Evolutionary conservation across 2,329 filamentous ascomycete species (phyloP), one percentile per base, ranked within the genome.

Genomic region (Alternaria longipes): DNA sequence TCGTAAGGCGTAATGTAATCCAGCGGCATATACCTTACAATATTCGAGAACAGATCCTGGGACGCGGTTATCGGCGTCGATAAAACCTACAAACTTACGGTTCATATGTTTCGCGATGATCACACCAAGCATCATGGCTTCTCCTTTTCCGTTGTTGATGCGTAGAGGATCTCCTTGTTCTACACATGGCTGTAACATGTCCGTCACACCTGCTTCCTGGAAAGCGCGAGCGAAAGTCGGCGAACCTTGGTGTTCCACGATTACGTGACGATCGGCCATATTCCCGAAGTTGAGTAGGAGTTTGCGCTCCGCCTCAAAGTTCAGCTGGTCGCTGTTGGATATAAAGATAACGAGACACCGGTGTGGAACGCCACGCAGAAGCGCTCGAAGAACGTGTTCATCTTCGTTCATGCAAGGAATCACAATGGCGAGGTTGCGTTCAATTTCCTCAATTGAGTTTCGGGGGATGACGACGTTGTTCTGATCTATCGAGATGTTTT

Each of bases 331-430:
- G 53, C 64, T 66, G 36, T 68, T 68, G 11, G 66, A 68, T 14
- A 68, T 54, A 14, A 66, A 44, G 22, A 68, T 59, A 53, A 62
- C 59, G 4, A 60, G 40, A 42, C 62, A 68, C 14, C 63, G 28
- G 32, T 65, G 62, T 12, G 66, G 66, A 9, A 68, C 46, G n/a
- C 66, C 66, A 11, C 50, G 53, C 6, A 68, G 52, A n/a, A 68
- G 62, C 18, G 59, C 64, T 12, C 65, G 52, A 22, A 68, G 56
- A 16, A 65, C 59, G 6, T n/a, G 30, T 14, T 44, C 46, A 2
- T 65, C 62, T 51, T 68, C 64, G 36, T 68, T 57, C 62, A 66
- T 68, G 36, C 64, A 65, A 9, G 66, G 62, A 24, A 68, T 36
- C 5, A 65, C 18, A 7, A 68, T 65, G 1, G 66, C 64, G 8